Percentiles rank a stretch among this genome's conserved stretches.
Evolutionary conservation across 2,329 filamentous ascomycete species (phyloP).

Genomic region (Colletotrichum euphorbiae): DNA sequence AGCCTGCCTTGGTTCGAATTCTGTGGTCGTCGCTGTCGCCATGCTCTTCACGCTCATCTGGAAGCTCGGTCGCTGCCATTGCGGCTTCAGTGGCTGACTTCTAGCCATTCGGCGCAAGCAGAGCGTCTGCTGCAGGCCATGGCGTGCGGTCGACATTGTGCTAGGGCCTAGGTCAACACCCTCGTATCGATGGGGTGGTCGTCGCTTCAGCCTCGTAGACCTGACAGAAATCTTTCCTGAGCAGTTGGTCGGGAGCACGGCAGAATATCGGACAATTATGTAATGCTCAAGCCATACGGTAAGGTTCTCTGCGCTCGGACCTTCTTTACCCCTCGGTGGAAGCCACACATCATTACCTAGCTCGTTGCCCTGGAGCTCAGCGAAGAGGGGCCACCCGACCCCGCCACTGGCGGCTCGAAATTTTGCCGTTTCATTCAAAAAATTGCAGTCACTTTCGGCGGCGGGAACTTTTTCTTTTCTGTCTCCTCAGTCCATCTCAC

Average conservation of each 20-base stretch:
- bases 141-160: constrained; percentile 51
- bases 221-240: constrained; percentile 38
- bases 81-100: constrained; percentile 47
- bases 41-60: constrained; percentile 46
- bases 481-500: constrained; percentile 44
- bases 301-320: too few relatives aligned
- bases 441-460: constrained; percentile 33
- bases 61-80: constrained; percentile 43
- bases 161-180: constrained; percentile 25
- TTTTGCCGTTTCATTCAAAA: constrained; percentile 40
- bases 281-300: neutral
- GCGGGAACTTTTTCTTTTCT: constrained; percentile 43
- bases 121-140: constrained; percentile 51
- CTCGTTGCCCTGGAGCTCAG: constrained; percentile 31
- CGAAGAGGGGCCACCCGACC: neutral
- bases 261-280: constrained; percentile 22
- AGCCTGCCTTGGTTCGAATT: neutral
- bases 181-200: constrained; percentile 27
- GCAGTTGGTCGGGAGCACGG: constrained; percentile 14
- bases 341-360: neutral
- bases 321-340: constrained; percentile 15
- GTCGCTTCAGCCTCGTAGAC: constrained; percentile 16
- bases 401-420: constrained; percentile 29
- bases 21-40: constrained; percentile 43
- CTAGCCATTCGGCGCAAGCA: constrained; percentile 48